A percentile compares a stretch with the other conserved stretches of the same genome.
These are phyloP conservation scores for Rubroboletus pulcherrimus DNA, from an alignment of 768 basidiomycete species.

Conservation along the genomic window DNA sequence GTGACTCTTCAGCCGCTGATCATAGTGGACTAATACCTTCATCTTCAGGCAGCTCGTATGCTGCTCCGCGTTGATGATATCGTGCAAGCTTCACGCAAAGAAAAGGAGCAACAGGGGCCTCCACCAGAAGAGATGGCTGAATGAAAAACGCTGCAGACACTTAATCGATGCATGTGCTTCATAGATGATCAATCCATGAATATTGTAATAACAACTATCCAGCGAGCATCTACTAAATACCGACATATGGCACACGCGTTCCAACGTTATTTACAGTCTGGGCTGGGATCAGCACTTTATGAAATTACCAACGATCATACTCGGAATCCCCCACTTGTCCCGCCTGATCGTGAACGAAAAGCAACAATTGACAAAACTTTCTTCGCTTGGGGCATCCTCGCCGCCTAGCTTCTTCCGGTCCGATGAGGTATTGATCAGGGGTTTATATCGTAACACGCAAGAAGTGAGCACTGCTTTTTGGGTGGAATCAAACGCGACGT, in stretches of 20 bases:
- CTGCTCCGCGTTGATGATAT: conserved; percentile 92
- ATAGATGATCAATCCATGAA: conserved; percentile 7
- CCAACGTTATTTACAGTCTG: background rate
- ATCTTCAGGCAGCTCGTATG: conserved; percentile 73
- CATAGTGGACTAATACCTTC: background rate
- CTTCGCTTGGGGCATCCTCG: conserved; percentile 45
- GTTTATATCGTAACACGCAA: conserved; percentile 81
- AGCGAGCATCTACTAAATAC: conserved; percentile 6
- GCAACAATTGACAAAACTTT: conserved; percentile 80
- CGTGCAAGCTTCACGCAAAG: conserved; percentile 82
- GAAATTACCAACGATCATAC: conserved; percentile 88
- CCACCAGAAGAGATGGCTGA: conserved; percentile 55
- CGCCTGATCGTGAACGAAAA: conserved; percentile 88
- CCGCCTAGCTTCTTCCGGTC: conserved; percentile 30
- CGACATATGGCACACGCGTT: conserved; percentile 1
- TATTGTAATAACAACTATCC: conserved; percentile 12
- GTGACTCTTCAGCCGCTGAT: background rate
- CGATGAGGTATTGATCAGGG: conserved; percentile 44
- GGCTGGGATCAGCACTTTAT: conserved; percentile 52
- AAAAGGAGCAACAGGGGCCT: conserved; percentile 45
- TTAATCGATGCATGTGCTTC: background rate
- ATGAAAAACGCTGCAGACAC: background rate
- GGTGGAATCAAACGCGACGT: conserved; percentile 85
- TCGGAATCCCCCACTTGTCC: conserved; percentile 84
- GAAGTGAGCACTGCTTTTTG: conserved; percentile 94